Evolutionary conservation across 106 monocot genomes (phyloP).

Genomic region (Acanthochlamys bracteata): DNA sequence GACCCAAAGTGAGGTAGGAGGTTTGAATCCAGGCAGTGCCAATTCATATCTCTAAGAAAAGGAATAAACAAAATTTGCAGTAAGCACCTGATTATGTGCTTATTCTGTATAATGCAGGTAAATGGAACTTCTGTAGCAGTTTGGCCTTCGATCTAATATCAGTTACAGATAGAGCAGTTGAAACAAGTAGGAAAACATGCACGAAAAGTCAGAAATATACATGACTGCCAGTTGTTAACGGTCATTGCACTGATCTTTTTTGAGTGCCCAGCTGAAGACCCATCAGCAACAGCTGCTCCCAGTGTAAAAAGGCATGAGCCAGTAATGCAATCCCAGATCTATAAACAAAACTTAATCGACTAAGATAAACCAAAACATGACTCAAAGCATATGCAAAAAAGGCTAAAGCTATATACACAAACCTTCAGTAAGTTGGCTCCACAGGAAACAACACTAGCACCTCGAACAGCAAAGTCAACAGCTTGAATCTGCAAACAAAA

Average conservation of each 20-base stretch:
- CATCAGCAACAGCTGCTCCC: conserved; percentile 38
- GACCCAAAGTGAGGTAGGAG: no score
- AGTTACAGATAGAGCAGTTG: no score
- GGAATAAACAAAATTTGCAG: no score
- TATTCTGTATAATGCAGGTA: no score
- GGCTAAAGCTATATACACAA: neutral
- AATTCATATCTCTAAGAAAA: no score
- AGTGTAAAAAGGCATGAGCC: conserved; percentile 86
- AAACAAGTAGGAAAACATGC: no score
- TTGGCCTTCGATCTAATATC: no score
- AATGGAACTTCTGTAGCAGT: neutral
- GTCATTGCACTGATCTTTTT: conserved; percentile 75
- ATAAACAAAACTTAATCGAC: neutral
- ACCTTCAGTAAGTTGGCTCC: conserved; percentile 79
- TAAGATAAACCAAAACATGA: no score
- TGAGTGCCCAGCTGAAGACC: conserved; percentile 46
- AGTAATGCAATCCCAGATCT: conserved; percentile 93
- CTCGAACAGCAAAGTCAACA: conserved; percentile 78
- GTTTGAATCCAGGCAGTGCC: no score
- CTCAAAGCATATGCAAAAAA: no score
- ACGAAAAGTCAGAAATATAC: conserved; percentile 28
- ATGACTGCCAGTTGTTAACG: conserved; percentile 83
- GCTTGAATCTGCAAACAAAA: conserved; percentile 47
- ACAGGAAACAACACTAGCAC: conserved; percentile 89
- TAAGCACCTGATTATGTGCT: no score